Evolutionary conservation across 179 eudicot genomes (phyloP), one percentile per base, ranked within the genome.

Genomic region (Beta macrorhiza): DNA sequence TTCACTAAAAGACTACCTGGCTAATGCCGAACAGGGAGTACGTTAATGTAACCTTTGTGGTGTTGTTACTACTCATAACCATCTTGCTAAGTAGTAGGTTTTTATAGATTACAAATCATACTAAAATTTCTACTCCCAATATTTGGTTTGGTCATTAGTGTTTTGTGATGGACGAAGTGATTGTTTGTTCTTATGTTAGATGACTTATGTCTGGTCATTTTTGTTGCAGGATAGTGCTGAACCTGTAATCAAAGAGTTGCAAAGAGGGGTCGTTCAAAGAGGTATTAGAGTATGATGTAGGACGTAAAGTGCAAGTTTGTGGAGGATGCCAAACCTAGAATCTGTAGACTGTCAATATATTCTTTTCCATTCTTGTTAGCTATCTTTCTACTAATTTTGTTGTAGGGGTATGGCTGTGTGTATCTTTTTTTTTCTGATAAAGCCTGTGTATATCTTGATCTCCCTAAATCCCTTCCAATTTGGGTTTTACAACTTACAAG

Each of bases 1-100:
- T 25, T 25, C 25, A 32, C 73, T 85, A n/a, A 84, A 85, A 7
- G 49, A 57, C 29, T 85, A 87, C 74, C 85, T 87, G 42, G 80
- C 80, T 57, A 72, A 61, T 64, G 49, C 42, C 22, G 62, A 84
- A 63, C 61, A 61, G 70, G 72, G 75, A 71, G 81, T 84, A 84
- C 56, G 80, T 84, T 32, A 14, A 59, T 74, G 19, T 5, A 45
- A 19, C 64, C 53, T 74, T 83, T 10, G 19, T 17, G 22, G 55
- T 71, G 37, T 53, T 76, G 25, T 57, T 75, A 49, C 57, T 22
- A 12, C 17, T 55, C 25, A 52, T 67, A 7, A 47, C 15, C 45
- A 63, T 64, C 25, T 10, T 32, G 22, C 22, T 37, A n/a, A 62
- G 22, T 51, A 9, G 57, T 37, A 42, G 1, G n/a, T 16, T 16